phyloP scores from a whole-genome alignment of 2,329 filamentous ascomycete genomes.

The Neospermospora avenae region DNA sequence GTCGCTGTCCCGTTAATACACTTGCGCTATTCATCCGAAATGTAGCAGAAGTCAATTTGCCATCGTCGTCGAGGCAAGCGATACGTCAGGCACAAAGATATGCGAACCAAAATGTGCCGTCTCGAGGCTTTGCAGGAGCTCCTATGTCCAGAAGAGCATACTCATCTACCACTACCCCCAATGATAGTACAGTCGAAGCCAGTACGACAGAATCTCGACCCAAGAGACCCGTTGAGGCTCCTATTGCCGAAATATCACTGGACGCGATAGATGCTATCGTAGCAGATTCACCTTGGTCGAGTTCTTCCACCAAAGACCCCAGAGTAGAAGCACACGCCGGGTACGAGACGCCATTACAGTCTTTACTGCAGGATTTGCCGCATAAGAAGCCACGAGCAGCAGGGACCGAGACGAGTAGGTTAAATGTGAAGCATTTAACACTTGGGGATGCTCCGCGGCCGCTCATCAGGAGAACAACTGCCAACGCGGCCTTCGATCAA shows the following conservation, averaged over 20 bases:
- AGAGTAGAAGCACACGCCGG: background rate
- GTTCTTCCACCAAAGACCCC: background rate
- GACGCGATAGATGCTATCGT: conserved; percentile 37
- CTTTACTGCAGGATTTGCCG: conserved; percentile 9
- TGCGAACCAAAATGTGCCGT: background rate
- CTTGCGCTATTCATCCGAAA: conserved; percentile 32
- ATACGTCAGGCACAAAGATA: conserved; percentile 4
- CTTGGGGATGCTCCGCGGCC: conserved; percentile 3
- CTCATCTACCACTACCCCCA: background rate
- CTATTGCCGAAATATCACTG: conserved; percentile 36
- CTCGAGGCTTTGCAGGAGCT: background rate
- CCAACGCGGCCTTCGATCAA: conserved; percentile 9
- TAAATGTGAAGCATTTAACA: background rate
- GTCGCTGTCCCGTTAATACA: conserved; percentile 28
- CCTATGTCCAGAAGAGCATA: conserved; percentile 10
- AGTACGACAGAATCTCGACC: background rate
- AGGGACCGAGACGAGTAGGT: background rate
- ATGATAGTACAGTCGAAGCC: background rate
- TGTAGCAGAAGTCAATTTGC: conserved; percentile 32
- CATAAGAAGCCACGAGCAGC: background rate
- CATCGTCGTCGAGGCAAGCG: conserved; percentile 5
- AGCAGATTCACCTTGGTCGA: conserved; percentile 17
- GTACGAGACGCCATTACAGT: conserved; percentile 11
- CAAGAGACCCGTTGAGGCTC: conserved; percentile 23
- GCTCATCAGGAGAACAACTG: background rate